Evolutionary conservation across 2,329 filamentous ascomycete species (phyloP).

Genomic region (Venturia nashicola): DNA sequence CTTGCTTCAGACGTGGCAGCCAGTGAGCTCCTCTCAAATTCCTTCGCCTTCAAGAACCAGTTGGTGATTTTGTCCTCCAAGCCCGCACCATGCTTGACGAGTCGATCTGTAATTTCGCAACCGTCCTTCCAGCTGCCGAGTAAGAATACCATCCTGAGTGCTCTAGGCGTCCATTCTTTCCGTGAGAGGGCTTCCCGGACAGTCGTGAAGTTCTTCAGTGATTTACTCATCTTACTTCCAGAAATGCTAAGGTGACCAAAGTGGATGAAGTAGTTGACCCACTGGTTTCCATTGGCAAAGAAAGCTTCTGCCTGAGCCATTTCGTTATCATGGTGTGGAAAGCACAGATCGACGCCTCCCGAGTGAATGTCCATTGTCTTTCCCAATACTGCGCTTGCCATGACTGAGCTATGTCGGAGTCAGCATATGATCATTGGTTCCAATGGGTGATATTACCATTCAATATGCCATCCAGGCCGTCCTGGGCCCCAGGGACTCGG

Average conservation of each 20-base stretch:
- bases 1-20: constrained; percentile 5
- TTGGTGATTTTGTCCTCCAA: constrained; percentile 75
- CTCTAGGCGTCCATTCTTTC: constrained; percentile 63
- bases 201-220: constrained; percentile 89
- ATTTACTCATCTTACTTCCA: constrained; percentile 93
- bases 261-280: constrained; percentile 94
- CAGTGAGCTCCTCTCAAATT: constrained; percentile 28
- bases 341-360: constrained; percentile 80
- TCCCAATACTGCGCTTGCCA: constrained; percentile 84
- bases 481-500: constrained; percentile 77
- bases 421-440: background rate
- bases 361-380: constrained; percentile 84
- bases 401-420: constrained; percentile 31
- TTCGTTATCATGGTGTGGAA: constrained; percentile 90
- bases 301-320: constrained; percentile 84
- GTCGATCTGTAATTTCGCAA: constrained; percentile 77
- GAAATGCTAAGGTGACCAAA: constrained; percentile 87
- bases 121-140: constrained; percentile 84
- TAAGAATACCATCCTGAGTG: constrained; percentile 75
- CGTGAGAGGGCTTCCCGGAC: constrained; percentile 67
- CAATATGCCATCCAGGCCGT: constrained; percentile 53
- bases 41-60: constrained; percentile 49
- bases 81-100: constrained; percentile 58
- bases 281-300: constrained; percentile 45
- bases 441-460: background rate